phyloP scores from a whole-genome alignment of 257 asterid species.

The Nicotiana paniculata region DNA sequence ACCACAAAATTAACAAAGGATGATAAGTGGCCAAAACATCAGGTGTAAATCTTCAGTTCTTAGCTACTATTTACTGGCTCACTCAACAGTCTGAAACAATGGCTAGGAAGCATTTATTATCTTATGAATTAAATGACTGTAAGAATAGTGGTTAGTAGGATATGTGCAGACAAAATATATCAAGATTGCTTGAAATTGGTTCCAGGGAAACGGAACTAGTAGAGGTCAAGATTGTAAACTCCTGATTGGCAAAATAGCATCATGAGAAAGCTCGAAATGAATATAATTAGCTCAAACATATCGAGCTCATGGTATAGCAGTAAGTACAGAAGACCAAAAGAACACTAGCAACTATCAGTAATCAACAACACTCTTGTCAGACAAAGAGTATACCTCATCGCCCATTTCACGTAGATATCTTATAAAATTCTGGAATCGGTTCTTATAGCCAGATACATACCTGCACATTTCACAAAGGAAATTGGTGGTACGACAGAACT shows the following conservation, averaged over 20 bases:
- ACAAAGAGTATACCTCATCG: slow-evolving; percentile 70
- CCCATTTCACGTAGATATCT: slow-evolving; percentile 97
- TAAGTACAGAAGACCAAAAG: not conserved
- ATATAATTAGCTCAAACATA: not conserved
- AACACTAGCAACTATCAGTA: not conserved
- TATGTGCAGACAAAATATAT: not conserved
- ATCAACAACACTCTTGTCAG: not conserved
- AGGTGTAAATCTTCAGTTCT: not conserved
- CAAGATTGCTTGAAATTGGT: not conserved
- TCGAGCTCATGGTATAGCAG: not conserved
- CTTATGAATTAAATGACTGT: not conserved
- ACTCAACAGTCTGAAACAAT: not conserved
- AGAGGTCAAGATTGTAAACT: not conserved
- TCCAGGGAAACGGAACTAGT: not conserved
- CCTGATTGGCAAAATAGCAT: not conserved
- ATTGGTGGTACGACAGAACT: not conserved
- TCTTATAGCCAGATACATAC: slow-evolving; percentile 91
- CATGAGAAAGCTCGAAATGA: not conserved
- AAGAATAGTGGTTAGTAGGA: not conserved
- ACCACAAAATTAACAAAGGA: slow-evolving; percentile 10
- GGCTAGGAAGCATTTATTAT: not conserved
- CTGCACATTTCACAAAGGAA: slow-evolving; percentile 44
- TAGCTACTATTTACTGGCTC: not conserved
- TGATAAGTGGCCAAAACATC: not conserved
- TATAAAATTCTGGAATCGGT: slow-evolving; percentile 97